A percentile compares a stretch with the other conserved stretches of the same genome.
These are phyloP conservation scores for Smithsoniella earleae DNA, from an alignment of 163 green algal species.

Conservation along the genomic window DNA sequence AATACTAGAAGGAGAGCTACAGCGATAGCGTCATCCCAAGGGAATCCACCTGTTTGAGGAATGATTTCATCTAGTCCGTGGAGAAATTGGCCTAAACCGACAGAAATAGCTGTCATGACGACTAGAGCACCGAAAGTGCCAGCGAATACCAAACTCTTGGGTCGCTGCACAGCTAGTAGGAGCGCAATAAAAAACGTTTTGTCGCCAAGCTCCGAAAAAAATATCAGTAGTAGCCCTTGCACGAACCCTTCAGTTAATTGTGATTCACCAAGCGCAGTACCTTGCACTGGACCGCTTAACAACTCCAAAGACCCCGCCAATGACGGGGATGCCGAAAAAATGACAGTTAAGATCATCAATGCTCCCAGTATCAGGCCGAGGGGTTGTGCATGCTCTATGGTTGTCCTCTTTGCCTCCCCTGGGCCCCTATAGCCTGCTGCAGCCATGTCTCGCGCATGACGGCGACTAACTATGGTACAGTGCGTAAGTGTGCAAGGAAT, in stretches of 20 bases:
- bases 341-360: too few species aligned
- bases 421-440: too few species aligned
- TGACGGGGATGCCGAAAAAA: too few species aligned
- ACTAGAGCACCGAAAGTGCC: conserved; percentile 81
- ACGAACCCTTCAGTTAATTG: conserved; percentile 68
- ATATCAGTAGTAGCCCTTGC: conserved; percentile 85
- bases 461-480: too few species aligned
- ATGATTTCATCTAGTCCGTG: conserved; percentile 73
- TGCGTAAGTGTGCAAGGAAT: too few species aligned
- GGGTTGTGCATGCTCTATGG: too few species aligned
- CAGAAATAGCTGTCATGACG: conserved; percentile 89
- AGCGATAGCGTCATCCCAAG: conserved; percentile 73
- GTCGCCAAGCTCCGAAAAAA: conserved; percentile 95
- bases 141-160: conserved; percentile 37
- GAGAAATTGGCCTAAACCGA: conserved; percentile 55
- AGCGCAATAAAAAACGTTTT: conserved; percentile 99
- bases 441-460: too few species aligned
- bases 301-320: too few species aligned
- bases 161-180: conserved; percentile 63
- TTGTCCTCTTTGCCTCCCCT: too few species aligned
- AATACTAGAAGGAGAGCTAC: conserved; percentile 76
- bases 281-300: too few species aligned
- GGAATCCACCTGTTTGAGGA: conserved; percentile 45
- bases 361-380: too few species aligned
- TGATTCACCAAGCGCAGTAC: too few species aligned